Conservation (phyloP, 208 protist genomes). For the Eutreptiella sp. region DNA sequence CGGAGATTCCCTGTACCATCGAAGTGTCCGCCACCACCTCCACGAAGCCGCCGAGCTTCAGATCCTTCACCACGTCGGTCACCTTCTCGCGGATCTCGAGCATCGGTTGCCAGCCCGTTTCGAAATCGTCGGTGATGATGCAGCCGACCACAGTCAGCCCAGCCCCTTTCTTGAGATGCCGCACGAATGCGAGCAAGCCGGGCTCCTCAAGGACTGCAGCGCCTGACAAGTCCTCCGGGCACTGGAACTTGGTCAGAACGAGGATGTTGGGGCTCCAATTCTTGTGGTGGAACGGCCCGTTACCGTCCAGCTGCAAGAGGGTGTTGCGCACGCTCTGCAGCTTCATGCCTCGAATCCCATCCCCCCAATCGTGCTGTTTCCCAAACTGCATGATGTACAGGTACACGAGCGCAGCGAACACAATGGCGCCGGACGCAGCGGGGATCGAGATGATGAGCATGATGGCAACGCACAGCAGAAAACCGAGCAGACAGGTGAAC, state of each 20-base stretch:
- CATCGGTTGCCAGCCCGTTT: not conserved
- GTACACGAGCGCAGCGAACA: slow-evolving; percentile 9
- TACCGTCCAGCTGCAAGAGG: slow-evolving; percentile 9
- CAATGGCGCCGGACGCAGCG: too few species aligned
- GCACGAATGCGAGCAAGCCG: slow-evolving; percentile 12
- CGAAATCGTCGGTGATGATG: not conserved
- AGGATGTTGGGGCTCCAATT: slow-evolving; percentile 19
- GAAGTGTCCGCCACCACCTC: slow-evolving; percentile 3
- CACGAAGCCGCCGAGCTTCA: slow-evolving; percentile 7
- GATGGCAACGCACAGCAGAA: slow-evolving; percentile 29
- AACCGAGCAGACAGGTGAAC: slow-evolving; percentile 29
- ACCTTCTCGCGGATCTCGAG: slow-evolving; percentile 4
- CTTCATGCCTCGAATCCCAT: slow-evolving; percentile 3
- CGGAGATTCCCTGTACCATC: slow-evolving; percentile 3
- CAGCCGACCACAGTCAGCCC: not conserved
- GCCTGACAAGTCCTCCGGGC: not conserved
- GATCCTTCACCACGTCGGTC: not conserved
- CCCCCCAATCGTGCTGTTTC: slow-evolving; percentile 15
- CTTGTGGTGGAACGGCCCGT: slow-evolving; percentile 12
- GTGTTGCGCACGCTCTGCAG: slow-evolving; percentile 12
- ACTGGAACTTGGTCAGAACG: slow-evolving; percentile 11
- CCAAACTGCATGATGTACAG: slow-evolving; percentile 13
- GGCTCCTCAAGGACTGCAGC: slow-evolving; percentile 10
- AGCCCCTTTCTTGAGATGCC: slow-evolving; percentile 1
- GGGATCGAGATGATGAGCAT: slow-evolving; percentile 52